phyloP scores from a whole-genome alignment of 1,139 yeast species.

The Casaregolazyma lundiana region DNA sequence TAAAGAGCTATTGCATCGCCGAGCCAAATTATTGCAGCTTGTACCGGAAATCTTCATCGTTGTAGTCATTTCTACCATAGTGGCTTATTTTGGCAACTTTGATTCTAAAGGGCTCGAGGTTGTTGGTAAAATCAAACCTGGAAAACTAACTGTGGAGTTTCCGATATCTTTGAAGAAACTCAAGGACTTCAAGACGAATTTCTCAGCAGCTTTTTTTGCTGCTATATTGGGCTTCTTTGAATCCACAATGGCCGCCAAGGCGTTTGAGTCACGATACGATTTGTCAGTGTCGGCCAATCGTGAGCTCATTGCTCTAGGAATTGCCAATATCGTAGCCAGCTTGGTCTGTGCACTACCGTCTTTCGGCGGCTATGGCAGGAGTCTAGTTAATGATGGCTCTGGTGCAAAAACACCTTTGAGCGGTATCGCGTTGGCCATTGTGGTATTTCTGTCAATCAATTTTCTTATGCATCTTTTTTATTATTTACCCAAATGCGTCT shows the following conservation, averaged over 20 bases:
- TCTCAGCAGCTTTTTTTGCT: constrained; percentile 52
- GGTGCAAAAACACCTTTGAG: constrained; percentile 84
- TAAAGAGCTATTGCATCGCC: constrained; percentile 15
- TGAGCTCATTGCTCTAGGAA: constrained; percentile 74
- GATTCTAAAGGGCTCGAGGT: constrained; percentile 56
- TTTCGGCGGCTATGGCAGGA: constrained; percentile 95
- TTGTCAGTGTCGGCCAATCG: constrained; percentile 41
- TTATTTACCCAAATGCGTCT: constrained; percentile 73
- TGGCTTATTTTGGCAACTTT: constrained; percentile 55
- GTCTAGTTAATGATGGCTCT: constrained; percentile 79
- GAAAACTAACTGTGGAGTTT: constrained; percentile 41
- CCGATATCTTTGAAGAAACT: constrained; percentile 42
- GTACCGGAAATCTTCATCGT: constrained; percentile 83
- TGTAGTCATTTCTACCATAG: constrained; percentile 56
- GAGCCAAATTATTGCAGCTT: constrained; percentile 27
- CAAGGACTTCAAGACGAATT: constrained; percentile 34
- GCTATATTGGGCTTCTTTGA: constrained; percentile 92
- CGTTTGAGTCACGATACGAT: constrained; percentile 36
- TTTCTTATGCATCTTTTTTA: constrained; percentile 61
- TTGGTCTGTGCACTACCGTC: constrained; percentile 81
- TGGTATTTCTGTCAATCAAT: constrained; percentile 62
- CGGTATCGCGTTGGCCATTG: constrained; percentile 73
- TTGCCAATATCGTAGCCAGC: constrained; percentile 63
- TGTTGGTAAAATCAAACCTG: constrained; percentile 60
- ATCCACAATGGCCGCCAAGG: constrained; percentile 84